Percentiles rank a stretch among this genome's conserved stretches.
Conservation (phyloP, 352 stramenopile species). For the Plasmopara halstedii region DNA sequence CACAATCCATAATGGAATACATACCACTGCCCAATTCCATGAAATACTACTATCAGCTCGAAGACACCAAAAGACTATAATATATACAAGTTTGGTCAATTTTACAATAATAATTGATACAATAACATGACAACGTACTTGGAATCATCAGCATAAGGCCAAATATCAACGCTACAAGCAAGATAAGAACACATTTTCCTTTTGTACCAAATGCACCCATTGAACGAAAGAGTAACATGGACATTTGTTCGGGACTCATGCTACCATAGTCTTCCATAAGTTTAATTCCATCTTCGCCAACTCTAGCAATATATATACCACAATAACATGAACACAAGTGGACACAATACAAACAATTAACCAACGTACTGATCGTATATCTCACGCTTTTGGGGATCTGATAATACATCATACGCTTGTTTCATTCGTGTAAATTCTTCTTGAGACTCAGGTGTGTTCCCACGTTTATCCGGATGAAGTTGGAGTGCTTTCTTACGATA, state of each 20-base stretch:
- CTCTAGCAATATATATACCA: conserved; percentile 31
- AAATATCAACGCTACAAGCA: conserved; percentile 65
- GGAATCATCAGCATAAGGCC: conserved; percentile 83
- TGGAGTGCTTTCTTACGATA: conserved; percentile 89
- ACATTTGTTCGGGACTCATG: conserved; percentile 74
- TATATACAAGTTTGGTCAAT: not conserved
- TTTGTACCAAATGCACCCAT: conserved; percentile 59
- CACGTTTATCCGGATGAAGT: conserved; percentile 87
- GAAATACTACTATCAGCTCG: conserved; percentile 66
- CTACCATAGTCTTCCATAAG: conserved; percentile 82
- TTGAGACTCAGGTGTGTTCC: conserved; percentile 72
- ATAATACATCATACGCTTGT: conserved; percentile 90
- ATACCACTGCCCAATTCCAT: conserved; percentile 76
- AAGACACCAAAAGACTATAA: conserved; percentile 73
- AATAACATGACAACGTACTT: conserved; percentile 30
- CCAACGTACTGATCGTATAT: conserved; percentile 65
- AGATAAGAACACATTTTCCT: conserved; percentile 65
- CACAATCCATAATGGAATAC: conserved; percentile 73
- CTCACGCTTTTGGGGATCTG: conserved; percentile 78
- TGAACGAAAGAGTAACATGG: conserved; percentile 58
- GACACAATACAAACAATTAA: not conserved
- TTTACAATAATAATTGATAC: conserved; percentile 2
- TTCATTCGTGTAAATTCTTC: conserved; percentile 91
- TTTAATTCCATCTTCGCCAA: conserved; percentile 85
- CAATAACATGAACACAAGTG: not conserved